Evolutionary conservation across 257 asterid species (phyloP), one percentile per base, ranked within the genome.

Genomic region (Catharanthus roseus): DNA sequence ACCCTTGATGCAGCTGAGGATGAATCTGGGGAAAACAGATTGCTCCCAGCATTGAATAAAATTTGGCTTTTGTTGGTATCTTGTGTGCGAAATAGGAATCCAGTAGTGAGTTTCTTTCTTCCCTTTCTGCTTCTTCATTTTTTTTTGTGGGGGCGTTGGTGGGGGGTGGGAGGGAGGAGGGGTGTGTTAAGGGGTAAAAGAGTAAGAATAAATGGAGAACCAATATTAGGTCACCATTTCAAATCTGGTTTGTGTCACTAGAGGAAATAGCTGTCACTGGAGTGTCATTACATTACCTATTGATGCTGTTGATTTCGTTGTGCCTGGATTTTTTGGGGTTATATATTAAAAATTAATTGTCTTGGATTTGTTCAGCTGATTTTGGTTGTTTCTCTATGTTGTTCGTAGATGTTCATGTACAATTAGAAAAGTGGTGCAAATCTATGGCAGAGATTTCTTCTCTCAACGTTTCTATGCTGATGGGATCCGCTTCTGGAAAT

Each of bases 381-480:
- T n/a, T 58, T n/a, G 56, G 33, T 56, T 58, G 13, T 33, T 57
- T 38, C 11, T 65, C 18, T 70, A 93, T 97, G 89, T 88, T 62
- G 89, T 87, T 51, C 82, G 85, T 55, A 89, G 85, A 79, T 93
- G 99, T 85, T 74, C 79, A 19, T 80, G 28, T 64, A 78, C 90
- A 16, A 86, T 91, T 73, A 79, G 84, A 79, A 82, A 42, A 3
- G 82, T 86, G 10, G 88, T 93, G 31, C 95, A 81, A 71, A 80
- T 83, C 34, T 83, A 97, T 15, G 99, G 99, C 2, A 97, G 99
- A n/a, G 90, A 95, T 39, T 95, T 95, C 95, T 95, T 95, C 68
- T 72, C 96, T 42, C 96, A 97, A 11, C 96, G 99, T 34, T 89
- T 95, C 65, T 88, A 79, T 24, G 45, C 85, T 0, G 96, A 95